Percentiles rank a stretch among this genome's conserved stretches.
These are phyloP conservation scores for Pseudocercospora macadamiae DNA, from an alignment of 2,329 filamentous ascomycete species.

Conservation along the genomic window DNA sequence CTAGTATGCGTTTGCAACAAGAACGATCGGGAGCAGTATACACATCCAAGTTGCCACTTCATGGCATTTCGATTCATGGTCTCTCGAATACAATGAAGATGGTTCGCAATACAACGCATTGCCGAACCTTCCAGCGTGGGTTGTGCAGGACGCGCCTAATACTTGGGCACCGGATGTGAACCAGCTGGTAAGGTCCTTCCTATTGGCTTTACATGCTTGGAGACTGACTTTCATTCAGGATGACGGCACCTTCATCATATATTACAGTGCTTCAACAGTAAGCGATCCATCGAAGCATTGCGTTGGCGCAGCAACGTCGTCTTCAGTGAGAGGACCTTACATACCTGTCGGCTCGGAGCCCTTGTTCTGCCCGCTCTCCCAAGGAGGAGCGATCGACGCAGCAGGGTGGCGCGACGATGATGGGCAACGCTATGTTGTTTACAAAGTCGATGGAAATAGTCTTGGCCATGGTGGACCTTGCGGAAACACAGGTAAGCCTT, in stretches of 20 bases:
- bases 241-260: slow-evolving; percentile 40
- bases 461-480: slow-evolving; percentile 34
- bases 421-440: slow-evolving; percentile 37
- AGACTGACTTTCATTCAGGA: slow-evolving; percentile 35
- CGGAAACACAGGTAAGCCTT: slow-evolving; percentile 33
- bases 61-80: slow-evolving; percentile 40
- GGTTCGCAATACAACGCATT: slow-evolving; percentile 55
- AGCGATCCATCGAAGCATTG: slow-evolving; percentile 36
- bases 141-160: slow-evolving; percentile 49
- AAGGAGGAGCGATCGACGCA: slow-evolving; percentile 42
- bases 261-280: slow-evolving; percentile 38
- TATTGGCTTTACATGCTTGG: slow-evolving; percentile 28
- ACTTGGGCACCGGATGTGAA: slow-evolving; percentile 67
- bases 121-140: slow-evolving; percentile 58
- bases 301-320: slow-evolving; percentile 39
- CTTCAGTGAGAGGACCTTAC: slow-evolving; percentile 35
- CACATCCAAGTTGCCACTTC: slow-evolving; percentile 46
- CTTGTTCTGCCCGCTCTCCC: slow-evolving; percentile 34
- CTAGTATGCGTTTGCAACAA: slow-evolving; percentile 46
- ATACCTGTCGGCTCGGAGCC: slow-evolving; percentile 30
- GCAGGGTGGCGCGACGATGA: slow-evolving; percentile 38
- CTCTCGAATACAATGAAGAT: slow-evolving; percentile 41
- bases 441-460: slow-evolving; percentile 44
- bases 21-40: slow-evolving; percentile 38
- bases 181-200: slow-evolving; percentile 38